Conservation (phyloP, 208 protist species). For the Crithidia acanthocephali region DNA sequence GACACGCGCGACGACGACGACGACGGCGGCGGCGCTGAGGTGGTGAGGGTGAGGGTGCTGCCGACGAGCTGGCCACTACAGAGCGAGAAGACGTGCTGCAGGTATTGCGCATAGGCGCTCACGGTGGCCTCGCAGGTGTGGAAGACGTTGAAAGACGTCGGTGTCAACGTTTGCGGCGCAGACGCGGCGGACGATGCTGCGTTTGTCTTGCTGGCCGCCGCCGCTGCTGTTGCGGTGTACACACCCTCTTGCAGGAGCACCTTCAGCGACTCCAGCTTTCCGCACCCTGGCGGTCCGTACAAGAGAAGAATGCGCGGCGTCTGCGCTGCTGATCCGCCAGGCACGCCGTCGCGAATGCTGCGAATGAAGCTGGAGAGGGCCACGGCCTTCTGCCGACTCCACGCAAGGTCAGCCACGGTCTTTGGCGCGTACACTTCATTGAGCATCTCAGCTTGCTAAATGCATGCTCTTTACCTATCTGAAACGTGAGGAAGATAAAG, state of each 20-base stretch:
- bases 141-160: slow-evolving; percentile 26
- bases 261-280: slow-evolving; percentile 66
- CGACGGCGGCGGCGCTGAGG: neutral
- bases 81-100: slow-evolving; percentile 27
- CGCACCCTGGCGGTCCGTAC: slow-evolving; percentile 80
- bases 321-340: neutral
- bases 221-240: neutral
- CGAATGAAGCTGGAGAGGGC: slow-evolving; percentile 42
- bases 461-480: slow-evolving; percentile 21
- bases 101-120: slow-evolving; percentile 30
- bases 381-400: slow-evolving; percentile 77
- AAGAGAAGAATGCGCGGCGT: slow-evolving; percentile 58
- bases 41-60: slow-evolving; percentile 10
- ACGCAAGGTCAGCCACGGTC: slow-evolving; percentile 50
- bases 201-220: neutral
- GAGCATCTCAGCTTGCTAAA: slow-evolving; percentile 41
- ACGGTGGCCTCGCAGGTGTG: slow-evolving; percentile 42
- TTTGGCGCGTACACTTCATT: slow-evolving; percentile 73
- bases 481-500: slow-evolving; percentile 16
- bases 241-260: slow-evolving; percentile 45
- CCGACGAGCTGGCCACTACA: slow-evolving; percentile 33
- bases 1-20: neutral
- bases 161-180: neutral
- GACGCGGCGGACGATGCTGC: neutral
- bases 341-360: neutral